Evolutionary conservation across 2,329 filamentous ascomycete genomes (phyloP).

Genomic region (Acarospora socialis): DNA sequence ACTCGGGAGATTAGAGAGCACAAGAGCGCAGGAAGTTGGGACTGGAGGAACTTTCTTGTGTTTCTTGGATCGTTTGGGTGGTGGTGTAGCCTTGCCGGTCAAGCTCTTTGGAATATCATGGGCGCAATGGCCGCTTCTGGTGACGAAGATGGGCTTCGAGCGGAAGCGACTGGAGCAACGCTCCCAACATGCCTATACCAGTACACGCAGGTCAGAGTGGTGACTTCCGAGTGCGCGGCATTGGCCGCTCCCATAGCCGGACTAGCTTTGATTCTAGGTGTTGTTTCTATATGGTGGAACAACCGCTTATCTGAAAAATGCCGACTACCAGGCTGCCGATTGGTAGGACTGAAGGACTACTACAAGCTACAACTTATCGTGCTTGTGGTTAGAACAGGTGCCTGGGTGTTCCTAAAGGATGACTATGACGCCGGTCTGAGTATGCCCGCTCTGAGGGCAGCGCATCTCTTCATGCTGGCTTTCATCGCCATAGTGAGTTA

Average conservation of each 20-base stretch:
- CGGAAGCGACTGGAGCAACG: not conserved
- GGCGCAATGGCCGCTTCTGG: constrained; percentile 17
- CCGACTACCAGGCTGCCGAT: constrained; percentile 26
- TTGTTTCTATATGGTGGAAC: constrained; percentile 36
- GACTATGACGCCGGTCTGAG: constrained; percentile 22
- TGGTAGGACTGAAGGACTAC: constrained; percentile 30
- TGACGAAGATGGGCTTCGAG: not conserved
- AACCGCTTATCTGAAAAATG: constrained; percentile 31
- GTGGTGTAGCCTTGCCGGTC: constrained; percentile 28
- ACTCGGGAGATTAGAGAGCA: constrained; percentile 27
- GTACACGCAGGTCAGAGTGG: constrained; percentile 11
- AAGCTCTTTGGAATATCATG: constrained; percentile 29
- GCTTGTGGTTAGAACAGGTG: constrained; percentile 29
- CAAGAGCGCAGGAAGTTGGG: constrained; percentile 22
- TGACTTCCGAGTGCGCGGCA: constrained; percentile 19
- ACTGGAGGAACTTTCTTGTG: constrained; percentile 31
- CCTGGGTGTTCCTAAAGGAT: constrained; percentile 30
- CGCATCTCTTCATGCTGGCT: constrained; percentile 27
- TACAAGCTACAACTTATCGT: constrained; percentile 33
- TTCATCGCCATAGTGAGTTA: constrained; percentile 21
- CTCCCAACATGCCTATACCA: constrained; percentile 15
- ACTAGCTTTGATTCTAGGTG: constrained; percentile 27
- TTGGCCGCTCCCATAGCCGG: constrained; percentile 23
- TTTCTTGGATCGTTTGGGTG: constrained; percentile 29
- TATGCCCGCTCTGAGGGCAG: constrained; percentile 18